Base-by-base conservation (phyloP, 2,329 filamentous ascomycete species). In the Scorias spongiosa region DNA sequence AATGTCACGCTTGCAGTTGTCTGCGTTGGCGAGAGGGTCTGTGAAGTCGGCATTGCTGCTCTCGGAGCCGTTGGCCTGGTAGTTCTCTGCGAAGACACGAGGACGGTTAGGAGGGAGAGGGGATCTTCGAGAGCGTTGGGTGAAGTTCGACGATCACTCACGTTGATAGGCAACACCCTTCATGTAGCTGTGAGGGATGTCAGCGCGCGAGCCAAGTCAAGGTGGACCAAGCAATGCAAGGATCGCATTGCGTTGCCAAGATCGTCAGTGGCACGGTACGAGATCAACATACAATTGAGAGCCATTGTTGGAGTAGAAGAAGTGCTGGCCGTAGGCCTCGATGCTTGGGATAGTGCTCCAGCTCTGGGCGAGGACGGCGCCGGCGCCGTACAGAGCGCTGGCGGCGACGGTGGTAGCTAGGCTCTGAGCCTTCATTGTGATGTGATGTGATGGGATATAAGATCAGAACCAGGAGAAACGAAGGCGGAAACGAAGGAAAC, bases 1-100 rank as follows among this genome's bases (percentile, higher is more conserved):
- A 54, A 94, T 81, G 59, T 93, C 86, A 51, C 87, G 81, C 62
- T 76, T 73, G 75, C 88, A 94, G 57, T 72, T 66, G 2, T 64
- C 64, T 18, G 68, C 59, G 55, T 93, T 80, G 49, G 84, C 79
- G 43, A 94, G 80, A 48, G 87, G 86, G 59, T 94, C 87, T 36
- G 32, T 36, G 32, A 36, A 12, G 11, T 36, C 12, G 44, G 67
- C 66, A 41, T 76, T 64, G 37, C 76, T 62, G 42, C 75, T 78
- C 32, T 12, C 32, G 11, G 76, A 72, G 49, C 78, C 79, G 54
- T 75, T 75, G 51, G 57, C 49, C 42, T 62, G 58, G 53, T 62
- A 63, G 64, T 82, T 36, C 15, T 36, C 32, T 36, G 32, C 9
- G 15, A 7, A 3, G 20, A 26, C 20, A 26, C 20, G 20, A 26